Percentiles rank a stretch among this genome's conserved stretches.
Evolutionary conservation across 352 stramenopile species (phyloP).

Genomic region (Pythium rhizo-oryzae): DNA sequence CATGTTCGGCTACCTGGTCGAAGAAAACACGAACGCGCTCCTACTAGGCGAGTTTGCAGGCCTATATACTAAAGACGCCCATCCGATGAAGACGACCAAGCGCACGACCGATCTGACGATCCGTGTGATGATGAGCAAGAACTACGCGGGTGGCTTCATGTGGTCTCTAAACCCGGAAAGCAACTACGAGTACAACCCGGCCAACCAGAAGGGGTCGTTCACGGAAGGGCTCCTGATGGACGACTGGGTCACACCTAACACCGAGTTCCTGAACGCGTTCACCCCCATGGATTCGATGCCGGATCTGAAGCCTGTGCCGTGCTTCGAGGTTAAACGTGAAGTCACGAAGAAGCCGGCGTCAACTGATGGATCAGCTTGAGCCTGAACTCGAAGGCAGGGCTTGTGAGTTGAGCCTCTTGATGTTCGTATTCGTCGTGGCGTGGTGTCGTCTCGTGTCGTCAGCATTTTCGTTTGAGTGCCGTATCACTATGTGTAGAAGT

Average conservation of each 20-base stretch:
- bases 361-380: neutral
- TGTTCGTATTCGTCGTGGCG: slow-evolving; percentile 6
- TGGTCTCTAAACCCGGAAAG: slow-evolving; percentile 85
- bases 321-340: slow-evolving; percentile 41
- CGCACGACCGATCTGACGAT: slow-evolving; percentile 76
- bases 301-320: slow-evolving; percentile 64
- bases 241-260: slow-evolving; percentile 81
- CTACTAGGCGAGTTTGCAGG: slow-evolving; percentile 79
- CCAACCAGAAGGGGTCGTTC: slow-evolving; percentile 53
- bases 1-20: slow-evolving; percentile 78
- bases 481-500: neutral
- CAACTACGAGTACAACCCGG: slow-evolving; percentile 77
- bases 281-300: slow-evolving; percentile 65
- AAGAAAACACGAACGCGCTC: slow-evolving; percentile 51
- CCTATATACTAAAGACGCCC: slow-evolving; percentile 66
- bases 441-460: neutral
- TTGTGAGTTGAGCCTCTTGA: slow-evolving; percentile 10
- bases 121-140: slow-evolving; percentile 58
- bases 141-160: slow-evolving; percentile 80
- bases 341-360: neutral
- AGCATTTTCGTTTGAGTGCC: no score
- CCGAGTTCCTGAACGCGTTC: slow-evolving; percentile 68
- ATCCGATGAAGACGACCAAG: slow-evolving; percentile 72
- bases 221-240: slow-evolving; percentile 74
- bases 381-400: neutral